These are phyloP conservation scores for Tilletia setariae DNA, from an alignment of 1,284 basidiomycete species.

Conservation along the genomic window DNA sequence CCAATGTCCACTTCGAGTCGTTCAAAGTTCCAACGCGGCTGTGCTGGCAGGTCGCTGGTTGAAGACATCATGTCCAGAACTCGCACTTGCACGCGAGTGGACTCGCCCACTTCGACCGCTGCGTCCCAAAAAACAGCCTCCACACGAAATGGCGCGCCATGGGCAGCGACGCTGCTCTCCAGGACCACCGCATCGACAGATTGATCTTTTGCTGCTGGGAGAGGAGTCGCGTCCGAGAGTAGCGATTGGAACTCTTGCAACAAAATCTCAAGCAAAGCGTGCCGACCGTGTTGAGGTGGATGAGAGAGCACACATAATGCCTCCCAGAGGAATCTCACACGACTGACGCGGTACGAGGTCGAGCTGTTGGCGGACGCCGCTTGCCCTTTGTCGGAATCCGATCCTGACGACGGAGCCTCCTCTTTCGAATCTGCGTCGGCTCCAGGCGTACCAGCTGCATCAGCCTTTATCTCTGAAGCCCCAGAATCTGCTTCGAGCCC, in stretches of 20 bases:
- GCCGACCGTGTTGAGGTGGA: not conserved
- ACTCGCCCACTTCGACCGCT: not conserved
- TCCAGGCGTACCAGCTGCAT: not conserved
- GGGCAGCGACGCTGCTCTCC: not conserved
- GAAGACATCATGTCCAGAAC: not conserved
- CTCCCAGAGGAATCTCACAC: not conserved
- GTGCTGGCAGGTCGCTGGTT: not conserved
- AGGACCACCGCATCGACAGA: not conserved
- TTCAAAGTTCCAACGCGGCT: not conserved
- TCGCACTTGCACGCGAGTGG: not conserved
- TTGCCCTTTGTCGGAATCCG: not conserved
- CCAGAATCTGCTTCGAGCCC: not conserved
- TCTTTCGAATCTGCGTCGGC: not conserved
- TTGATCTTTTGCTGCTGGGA: not conserved
- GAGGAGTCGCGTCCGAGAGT: not conserved
- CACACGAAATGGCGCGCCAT: not conserved
- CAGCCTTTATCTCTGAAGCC: not conserved
- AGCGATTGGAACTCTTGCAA: not conserved
- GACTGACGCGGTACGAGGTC: not conserved
- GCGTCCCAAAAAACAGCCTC: slow-evolving; percentile 10
- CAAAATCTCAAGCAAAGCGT: not conserved
- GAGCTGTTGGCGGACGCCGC: not conserved
- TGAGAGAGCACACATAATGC: not conserved
- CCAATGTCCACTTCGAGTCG: not conserved
- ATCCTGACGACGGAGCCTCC: not conserved